A percentile compares a stretch with the other conserved stretches of the same genome.
phyloP scores from a whole-genome alignment of 208 protist genomes.

The Trypanosoma melophagium region DNA sequence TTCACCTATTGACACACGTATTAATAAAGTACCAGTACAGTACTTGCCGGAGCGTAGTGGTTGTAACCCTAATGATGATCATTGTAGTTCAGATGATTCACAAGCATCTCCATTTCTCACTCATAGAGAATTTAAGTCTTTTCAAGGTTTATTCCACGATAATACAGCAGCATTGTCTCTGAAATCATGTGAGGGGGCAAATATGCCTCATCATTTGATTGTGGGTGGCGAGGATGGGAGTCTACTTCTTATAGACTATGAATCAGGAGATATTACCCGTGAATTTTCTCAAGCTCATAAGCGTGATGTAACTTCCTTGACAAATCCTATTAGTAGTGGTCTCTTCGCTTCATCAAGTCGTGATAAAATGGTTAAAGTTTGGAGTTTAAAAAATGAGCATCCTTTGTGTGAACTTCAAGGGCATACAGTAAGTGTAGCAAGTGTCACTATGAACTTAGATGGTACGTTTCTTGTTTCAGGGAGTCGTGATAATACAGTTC shows the following conservation, averaged over 20 bases:
- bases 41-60: neutral
- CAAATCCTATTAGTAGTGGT: conserved; percentile 39
- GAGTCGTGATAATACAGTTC: conserved; percentile 80
- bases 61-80: neutral
- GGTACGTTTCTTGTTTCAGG: conserved; percentile 49
- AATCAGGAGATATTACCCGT: conserved; percentile 58
- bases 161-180: conserved; percentile 44
- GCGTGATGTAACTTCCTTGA: conserved; percentile 61
- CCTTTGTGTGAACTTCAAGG: conserved; percentile 42
- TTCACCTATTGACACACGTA: neutral
- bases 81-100: neutral
- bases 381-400: conserved; percentile 44
- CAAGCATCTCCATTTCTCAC: neutral
- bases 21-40: neutral
- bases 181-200: conserved; percentile 49
- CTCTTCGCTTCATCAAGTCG: conserved; percentile 58
- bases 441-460: conserved; percentile 38
- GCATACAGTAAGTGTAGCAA: conserved; percentile 62
- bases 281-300: conserved; percentile 56
- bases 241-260: conserved; percentile 60
- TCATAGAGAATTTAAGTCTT: conserved; percentile 51
- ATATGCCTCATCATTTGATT: conserved; percentile 50
- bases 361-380: conserved; percentile 69
- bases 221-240: conserved; percentile 58
- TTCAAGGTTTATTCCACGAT: conserved; percentile 43